Evolutionary conservation across 1,139 yeast species (phyloP).

Genomic region (Suhomyces choctaworum): DNA sequence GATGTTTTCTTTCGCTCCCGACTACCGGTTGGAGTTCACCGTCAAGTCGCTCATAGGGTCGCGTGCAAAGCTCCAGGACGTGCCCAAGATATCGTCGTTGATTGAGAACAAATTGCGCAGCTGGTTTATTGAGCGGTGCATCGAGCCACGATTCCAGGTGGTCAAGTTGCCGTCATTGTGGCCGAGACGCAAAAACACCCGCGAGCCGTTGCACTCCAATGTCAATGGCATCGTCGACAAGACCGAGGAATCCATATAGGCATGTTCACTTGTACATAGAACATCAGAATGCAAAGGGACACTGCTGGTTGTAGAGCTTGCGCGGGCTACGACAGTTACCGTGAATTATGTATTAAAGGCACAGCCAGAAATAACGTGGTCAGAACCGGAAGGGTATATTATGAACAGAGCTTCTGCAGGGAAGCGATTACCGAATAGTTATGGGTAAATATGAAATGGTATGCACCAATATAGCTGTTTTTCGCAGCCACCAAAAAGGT

Average conservation of each 20-base stretch:
- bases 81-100: slow-evolving; percentile 85
- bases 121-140: slow-evolving; percentile 92
- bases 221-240: slow-evolving; percentile 17
- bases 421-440: neutral
- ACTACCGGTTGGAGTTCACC: slow-evolving; percentile 82
- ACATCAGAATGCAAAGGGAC: too few relatives aligned
- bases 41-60: slow-evolving; percentile 89
- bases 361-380: slow-evolving; percentile 3
- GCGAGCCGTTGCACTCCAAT: slow-evolving; percentile 32
- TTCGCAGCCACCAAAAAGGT: neutral
- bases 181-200: slow-evolving; percentile 80
- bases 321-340: too few relatives aligned
- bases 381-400: slow-evolving; percentile 5
- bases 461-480: neutral
- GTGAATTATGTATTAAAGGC: slow-evolving; percentile 8
- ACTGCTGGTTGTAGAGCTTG: too few relatives aligned
- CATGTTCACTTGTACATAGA: too few relatives aligned
- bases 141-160: slow-evolving; percentile 88
- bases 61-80: slow-evolving; percentile 86
- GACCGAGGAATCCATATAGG: slow-evolving; percentile 6
- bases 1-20: slow-evolving; percentile 88
- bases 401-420: slow-evolving; percentile 2
- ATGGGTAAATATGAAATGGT: neutral
- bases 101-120: slow-evolving; percentile 79
- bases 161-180: slow-evolving; percentile 83